Evolutionary conservation across 371 early-diverging fungal species (phyloP), one percentile per base, ranked within the genome.

Genomic region (Rhizopus stolonifer): DNA sequence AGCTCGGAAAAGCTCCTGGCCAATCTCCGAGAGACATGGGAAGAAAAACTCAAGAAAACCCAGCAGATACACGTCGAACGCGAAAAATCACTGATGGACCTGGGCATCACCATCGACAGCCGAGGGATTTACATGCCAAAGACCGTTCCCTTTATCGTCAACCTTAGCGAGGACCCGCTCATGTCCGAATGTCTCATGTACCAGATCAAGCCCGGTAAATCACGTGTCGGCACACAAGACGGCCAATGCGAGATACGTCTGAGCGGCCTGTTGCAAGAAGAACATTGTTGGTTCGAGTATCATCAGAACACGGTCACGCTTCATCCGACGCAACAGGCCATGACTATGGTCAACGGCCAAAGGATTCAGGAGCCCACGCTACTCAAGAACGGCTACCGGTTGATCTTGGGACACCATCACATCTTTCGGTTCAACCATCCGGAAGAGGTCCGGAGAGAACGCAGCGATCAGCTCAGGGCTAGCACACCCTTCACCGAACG

Each of bases 101-200:
- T 92, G 32, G 93, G 93, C 23, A 91, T 92, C 45, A 70, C 84
- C 6, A 79, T 90, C 2, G 87, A 88, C 49, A 80, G 85, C 21
- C 85, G 89, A 31, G 93, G 93, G 7, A 79, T 94, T 6, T 85
- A 85, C 54, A 85, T 89, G 15, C 93, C 95, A 3, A 88, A 89
- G 48, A 83, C 82, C 32, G 79, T 86, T 29, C 94, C 96, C 1
- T 93, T 93, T 65, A 73, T 95, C 46, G 88, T 94, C 47, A 95
- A 94, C 52, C 74, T 93, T 33, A 92, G 89, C 58, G 94, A 93
- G 58, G 93, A 95, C 63, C 93, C 94, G 7, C 81, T 89, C 42
- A 88, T 92, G 89, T 87, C 89, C 4, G 92, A 95, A 63, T 93
- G 93, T 54, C 72, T 95, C 13, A 85, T 95, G 44, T 93, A 93